A percentile compares a stretch with the other conserved stretches of the same genome.
Evolutionary conservation across 768 basidiomycete genomes (phyloP).

Genomic region (Clavaria fumosa): DNA sequence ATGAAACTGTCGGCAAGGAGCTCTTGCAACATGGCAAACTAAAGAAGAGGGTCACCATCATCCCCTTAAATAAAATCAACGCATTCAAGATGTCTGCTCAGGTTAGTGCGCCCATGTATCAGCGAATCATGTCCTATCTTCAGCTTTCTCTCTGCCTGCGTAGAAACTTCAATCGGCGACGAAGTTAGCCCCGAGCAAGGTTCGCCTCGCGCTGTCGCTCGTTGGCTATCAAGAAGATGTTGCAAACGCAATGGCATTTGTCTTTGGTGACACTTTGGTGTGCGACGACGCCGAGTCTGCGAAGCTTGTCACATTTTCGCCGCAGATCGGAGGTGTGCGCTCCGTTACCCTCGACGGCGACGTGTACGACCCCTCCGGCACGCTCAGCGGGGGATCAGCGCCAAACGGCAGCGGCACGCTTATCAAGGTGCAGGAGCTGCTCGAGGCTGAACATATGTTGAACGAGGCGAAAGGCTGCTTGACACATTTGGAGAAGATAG

Average conservation of each 20-base stretch:
- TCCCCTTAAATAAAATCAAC: conserved; percentile 86
- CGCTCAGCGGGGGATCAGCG: conserved; percentile 80
- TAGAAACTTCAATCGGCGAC: conserved; percentile 70
- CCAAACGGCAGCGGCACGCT: conserved; percentile 62
- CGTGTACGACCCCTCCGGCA: conserved; percentile 92
- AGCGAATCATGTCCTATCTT: not conserved
- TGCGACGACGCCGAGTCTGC: conserved; percentile 83
- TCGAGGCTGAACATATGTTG: conserved; percentile 49
- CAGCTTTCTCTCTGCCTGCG: not conserved
- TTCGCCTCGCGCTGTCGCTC: conserved; percentile 75
- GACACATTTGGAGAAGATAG: conserved; percentile 37
- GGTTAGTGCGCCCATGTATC: conserved; percentile 25
- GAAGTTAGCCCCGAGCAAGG: conserved; percentile 62
- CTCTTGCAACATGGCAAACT: conserved; percentile 60
- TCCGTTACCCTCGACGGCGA: conserved; percentile 93
- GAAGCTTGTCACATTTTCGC: conserved; percentile 72
- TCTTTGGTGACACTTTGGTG: conserved; percentile 86
- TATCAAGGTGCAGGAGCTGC: conserved; percentile 70
- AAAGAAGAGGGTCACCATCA: conserved; percentile 81
- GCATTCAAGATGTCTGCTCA: conserved; percentile 29
- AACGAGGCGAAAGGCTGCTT: conserved; percentile 33
- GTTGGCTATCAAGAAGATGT: conserved; percentile 74
- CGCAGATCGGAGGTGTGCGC: conserved; percentile 43
- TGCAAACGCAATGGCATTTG: conserved; percentile 77
- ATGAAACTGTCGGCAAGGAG: conserved; percentile 77